phyloP scores from a whole-genome alignment of 495 filamentous ascomycete species.

The Penicillium bialowiezense region DNA sequence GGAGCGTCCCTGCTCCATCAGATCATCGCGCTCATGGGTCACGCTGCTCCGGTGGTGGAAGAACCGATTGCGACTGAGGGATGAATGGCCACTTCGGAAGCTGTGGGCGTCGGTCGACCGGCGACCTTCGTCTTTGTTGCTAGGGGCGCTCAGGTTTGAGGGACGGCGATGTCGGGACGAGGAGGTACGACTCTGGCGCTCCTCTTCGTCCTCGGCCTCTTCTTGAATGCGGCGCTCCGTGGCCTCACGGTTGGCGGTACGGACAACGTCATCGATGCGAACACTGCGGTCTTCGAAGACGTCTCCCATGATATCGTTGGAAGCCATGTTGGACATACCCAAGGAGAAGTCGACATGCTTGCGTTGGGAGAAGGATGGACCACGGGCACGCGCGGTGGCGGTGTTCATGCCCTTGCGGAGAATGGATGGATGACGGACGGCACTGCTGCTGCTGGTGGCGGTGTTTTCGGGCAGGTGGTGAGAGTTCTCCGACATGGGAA shows the following conservation, averaged over 20 bases:
- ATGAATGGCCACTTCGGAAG: constrained; percentile 29
- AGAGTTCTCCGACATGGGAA: constrained; percentile 13
- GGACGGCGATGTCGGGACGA: constrained; percentile 24
- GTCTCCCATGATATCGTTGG: constrained; percentile 64
- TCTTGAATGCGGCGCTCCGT: constrained; percentile 46
- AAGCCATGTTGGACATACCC: constrained; percentile 59
- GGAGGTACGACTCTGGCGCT: constrained; percentile 28
- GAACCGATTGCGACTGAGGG: constrained; percentile 35
- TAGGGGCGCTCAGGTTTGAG: constrained; percentile 26
- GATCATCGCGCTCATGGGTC: constrained; percentile 24
- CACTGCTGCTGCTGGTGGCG: constrained; percentile 20
- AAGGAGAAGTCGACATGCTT: constrained; percentile 75
- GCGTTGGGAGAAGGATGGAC: constrained; percentile 54
- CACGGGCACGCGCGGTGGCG: constrained; percentile 47
- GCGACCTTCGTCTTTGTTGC: constrained; percentile 16
- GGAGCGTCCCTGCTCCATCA: constrained; percentile 35
- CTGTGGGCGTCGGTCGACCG: constrained; percentile 36
- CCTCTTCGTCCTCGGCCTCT: constrained; percentile 40
- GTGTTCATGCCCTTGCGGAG: constrained; percentile 48
- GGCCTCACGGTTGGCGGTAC: constrained; percentile 38
- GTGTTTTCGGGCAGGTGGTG: constrained; percentile 28
- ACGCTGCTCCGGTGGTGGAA: constrained; percentile 33
- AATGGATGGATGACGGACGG: constrained; percentile 47
- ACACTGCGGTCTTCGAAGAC: constrained; percentile 56
- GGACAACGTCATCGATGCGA: constrained; percentile 38